Conservation (phyloP, 2,329 filamentous ascomycete species). For the Stromatinia cepivora region DNA sequence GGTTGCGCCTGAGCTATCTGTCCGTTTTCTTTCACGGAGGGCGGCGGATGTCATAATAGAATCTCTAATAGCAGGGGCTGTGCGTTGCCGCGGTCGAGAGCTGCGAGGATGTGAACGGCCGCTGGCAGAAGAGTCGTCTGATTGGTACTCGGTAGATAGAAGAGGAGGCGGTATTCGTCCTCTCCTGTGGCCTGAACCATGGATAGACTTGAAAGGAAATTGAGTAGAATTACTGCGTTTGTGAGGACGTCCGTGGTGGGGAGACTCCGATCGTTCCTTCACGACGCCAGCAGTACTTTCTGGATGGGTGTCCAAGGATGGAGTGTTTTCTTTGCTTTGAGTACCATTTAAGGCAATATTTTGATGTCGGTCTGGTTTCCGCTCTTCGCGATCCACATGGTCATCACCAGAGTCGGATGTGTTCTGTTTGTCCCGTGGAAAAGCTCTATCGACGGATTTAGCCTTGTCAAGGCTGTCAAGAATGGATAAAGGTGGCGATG, state of each 20-base stretch:
- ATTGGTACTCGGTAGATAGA: slow-evolving; percentile 63
- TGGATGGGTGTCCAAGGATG: slow-evolving; percentile 28
- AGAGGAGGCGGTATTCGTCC: slow-evolving; percentile 61
- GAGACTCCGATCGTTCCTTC: slow-evolving; percentile 55
- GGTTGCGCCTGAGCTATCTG: slow-evolving; percentile 91
- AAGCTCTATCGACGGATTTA: slow-evolving; percentile 43
- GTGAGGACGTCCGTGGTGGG: slow-evolving; percentile 55
- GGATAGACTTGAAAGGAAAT: slow-evolving; percentile 54
- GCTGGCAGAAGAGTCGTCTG: slow-evolving; percentile 64
- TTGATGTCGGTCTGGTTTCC: slow-evolving; percentile 32
- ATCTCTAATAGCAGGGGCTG: slow-evolving; percentile 57
- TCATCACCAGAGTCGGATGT: slow-evolving; percentile 41
- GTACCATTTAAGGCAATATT: slow-evolving; percentile 34
- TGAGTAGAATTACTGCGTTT: slow-evolving; percentile 66
- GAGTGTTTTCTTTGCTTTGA: slow-evolving; percentile 29
- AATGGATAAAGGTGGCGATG: slow-evolving; percentile 35
- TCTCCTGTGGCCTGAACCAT: slow-evolving; percentile 60
- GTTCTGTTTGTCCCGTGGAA: slow-evolving; percentile 46
- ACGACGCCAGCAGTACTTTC: slow-evolving; percentile 25
- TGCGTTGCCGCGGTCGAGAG: slow-evolving; percentile 57
- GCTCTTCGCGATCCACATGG: slow-evolving; percentile 28
- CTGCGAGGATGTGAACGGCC: slow-evolving; percentile 60
- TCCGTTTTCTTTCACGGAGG: slow-evolving; percentile 74
- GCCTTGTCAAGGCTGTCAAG: slow-evolving; percentile 37
- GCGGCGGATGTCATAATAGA: slow-evolving; percentile 66